phyloP scores from a whole-genome alignment of 805 yeast genomes.

The Pichia heedii region DNA sequence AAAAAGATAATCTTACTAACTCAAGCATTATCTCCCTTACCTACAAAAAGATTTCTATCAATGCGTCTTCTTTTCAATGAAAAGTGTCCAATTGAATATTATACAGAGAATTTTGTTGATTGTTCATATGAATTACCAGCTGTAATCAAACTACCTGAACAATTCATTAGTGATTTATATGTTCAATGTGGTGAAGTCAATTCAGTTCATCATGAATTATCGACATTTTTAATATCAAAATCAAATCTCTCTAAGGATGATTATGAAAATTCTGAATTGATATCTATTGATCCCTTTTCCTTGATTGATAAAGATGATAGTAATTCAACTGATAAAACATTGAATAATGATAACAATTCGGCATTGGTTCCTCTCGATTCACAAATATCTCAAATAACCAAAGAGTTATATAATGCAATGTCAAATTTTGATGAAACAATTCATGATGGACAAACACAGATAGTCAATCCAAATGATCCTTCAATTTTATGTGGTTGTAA shows the following conservation, averaged over 20 bases:
- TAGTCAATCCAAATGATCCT: neutral
- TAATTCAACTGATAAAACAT: neutral
- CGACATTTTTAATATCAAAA: slow-evolving; percentile 21
- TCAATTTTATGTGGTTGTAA: slow-evolving; percentile 17
- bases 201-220: slow-evolving; percentile 17
- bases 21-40: slow-evolving; percentile 45
- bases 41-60: slow-evolving; percentile 36
- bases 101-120: slow-evolving; percentile 36
- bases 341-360: neutral
- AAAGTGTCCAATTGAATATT: slow-evolving; percentile 36
- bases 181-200: slow-evolving; percentile 18
- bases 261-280: slow-evolving; percentile 15
- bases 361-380: neutral
- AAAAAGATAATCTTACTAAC: slow-evolving; percentile 43
- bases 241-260: slow-evolving; percentile 26
- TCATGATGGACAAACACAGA: slow-evolving; percentile 9
- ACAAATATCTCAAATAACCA: slow-evolving; percentile 18
- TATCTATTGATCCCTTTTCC: slow-evolving; percentile 21
- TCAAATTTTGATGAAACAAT: neutral
- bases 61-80: slow-evolving; percentile 44
- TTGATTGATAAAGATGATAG: neutral
- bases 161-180: slow-evolving; percentile 11
- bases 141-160: slow-evolving; percentile 28
- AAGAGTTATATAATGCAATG: slow-evolving; percentile 14
- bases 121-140: slow-evolving; percentile 30